Base-by-base conservation (phyloP, 2,329 filamentous ascomycete species). In the Aspergillus fructus region DNA sequence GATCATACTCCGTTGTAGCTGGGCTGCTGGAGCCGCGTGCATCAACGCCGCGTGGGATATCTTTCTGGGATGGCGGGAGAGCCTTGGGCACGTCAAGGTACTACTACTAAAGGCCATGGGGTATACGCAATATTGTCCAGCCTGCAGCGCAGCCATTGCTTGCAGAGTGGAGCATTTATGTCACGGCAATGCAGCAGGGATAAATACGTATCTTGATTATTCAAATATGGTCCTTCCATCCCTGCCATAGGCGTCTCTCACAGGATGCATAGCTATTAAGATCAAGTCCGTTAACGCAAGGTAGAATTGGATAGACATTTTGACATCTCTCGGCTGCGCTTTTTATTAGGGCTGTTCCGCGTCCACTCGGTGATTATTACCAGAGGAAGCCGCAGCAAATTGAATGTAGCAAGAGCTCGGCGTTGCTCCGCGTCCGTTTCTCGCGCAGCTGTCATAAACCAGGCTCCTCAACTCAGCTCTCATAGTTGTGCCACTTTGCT, bases 61-160 rank as follows among this genome's bases (percentile, higher is more conserved):
- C 54, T 33, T 56, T 33, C 56, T 62, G 59, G 60, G 62, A 63
- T 54, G n/a, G 37, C 42, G 52, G 58, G 53, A 58, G 62, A 63
- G 60, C 33, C 41, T 60, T 62, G 56, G 50, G 61, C 55, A 39
- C 49, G 34, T 53, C 49, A 42, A 51, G 46, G 46, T 43, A 27
- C 13, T 30, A 11, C 27, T 13, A 30, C 24, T 7, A 30, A 30
- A 11, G 24, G 24, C 6, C 19, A 21, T 21, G 4, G 27, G 45
- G 7, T 23, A 23, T 39, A 13, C 12, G 5, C 30, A 33, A 37
- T 45, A 17, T 23, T 34, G 24, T 39, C 19, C 46, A 49, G 19
- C 34, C 33, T 39, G 17, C 46, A 49, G 33, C 34, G 34, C 48
- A 41, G 34, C 19, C 15, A 40, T 21, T 49, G 42, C 39, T 47